These are phyloP conservation scores for Ophiostoma populinum DNA, from an alignment of 2,329 filamentous ascomycete genomes.

Conservation along the genomic window DNA sequence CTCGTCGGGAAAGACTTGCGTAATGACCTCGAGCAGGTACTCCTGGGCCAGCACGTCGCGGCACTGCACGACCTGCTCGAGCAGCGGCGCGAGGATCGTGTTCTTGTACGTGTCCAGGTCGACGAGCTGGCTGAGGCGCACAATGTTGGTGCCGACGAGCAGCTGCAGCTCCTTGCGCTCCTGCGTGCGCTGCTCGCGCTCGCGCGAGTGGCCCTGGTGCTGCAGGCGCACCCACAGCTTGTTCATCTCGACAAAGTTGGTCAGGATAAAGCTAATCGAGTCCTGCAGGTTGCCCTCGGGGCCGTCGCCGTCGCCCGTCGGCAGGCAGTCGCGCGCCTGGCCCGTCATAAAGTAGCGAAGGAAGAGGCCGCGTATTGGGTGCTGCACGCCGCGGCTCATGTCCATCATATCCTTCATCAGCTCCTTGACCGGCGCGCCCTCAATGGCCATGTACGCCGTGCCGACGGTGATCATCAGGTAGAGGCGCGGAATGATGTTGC, in stretches of 20 bases:
- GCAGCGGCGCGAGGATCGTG: conserved; percentile 67
- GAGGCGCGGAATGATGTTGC: conserved; percentile 88
- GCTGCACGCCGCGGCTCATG: conserved; percentile 95
- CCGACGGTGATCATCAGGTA: conserved; percentile 99
- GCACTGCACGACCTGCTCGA: conserved; percentile 96
- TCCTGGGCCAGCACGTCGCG: conserved; percentile 93
- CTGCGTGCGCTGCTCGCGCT: conserved; percentile 81
- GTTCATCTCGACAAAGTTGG: conserved; percentile 99
- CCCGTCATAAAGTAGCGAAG: conserved; percentile 91
- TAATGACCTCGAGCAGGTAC: conserved; percentile 94
- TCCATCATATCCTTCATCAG: conserved; percentile 99
- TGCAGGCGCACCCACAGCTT: conserved; percentile 97
- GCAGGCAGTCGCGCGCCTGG: conserved; percentile 79
- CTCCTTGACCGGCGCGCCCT: conserved; percentile 96
- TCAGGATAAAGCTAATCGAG: conserved; percentile 94
- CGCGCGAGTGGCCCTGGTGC: conserved; percentile 90
- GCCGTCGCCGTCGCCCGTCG: conserved; percentile 66
- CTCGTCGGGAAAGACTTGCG: conserved; percentile 96
- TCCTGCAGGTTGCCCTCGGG: conserved; percentile 92
- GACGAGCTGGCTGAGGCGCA: conserved; percentile 84
- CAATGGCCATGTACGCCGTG: conserved; percentile 96
- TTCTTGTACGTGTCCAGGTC: conserved; percentile 90
- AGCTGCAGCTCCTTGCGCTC: conserved; percentile 92
- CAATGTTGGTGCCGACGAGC: conserved; percentile 89
- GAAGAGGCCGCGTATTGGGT: conserved; percentile 89